phyloP scores from a whole-genome alignment of 2,329 filamentous ascomycete genomes.

The Magnaporthales sp. region DNA sequence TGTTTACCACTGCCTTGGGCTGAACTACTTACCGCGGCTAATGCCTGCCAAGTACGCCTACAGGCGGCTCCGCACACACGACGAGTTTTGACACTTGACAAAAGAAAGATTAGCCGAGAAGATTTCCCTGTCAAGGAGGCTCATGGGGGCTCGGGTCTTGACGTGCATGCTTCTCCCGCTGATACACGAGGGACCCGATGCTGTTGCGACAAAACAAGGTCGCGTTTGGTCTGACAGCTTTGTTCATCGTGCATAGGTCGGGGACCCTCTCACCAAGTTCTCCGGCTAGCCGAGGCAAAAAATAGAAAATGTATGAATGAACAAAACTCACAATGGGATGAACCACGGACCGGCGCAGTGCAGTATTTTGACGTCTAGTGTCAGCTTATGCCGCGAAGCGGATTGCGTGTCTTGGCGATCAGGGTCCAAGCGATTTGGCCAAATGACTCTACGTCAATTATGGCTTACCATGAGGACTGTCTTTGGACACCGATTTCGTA shows the following conservation, averaged over 20 bases:
- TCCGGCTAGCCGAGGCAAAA: no score
- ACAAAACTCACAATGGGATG: not conserved
- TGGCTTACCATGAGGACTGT: not conserved
- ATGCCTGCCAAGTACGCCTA: not conserved
- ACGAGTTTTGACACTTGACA: not conserved
- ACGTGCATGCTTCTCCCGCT: not conserved
- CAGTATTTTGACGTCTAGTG: not conserved
- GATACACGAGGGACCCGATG: not conserved
- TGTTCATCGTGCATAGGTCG: not conserved
- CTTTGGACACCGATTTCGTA: not conserved
- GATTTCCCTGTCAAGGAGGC: not conserved
- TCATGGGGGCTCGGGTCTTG: not conserved
- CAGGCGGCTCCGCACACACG: no score
- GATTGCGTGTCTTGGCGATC: not conserved
- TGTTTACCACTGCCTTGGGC: not conserved
- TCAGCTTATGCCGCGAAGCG: not conserved
- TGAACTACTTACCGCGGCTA: not conserved
- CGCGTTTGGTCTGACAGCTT: not conserved
- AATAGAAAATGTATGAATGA: not conserved
- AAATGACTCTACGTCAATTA: not conserved
- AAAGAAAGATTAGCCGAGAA: not conserved
- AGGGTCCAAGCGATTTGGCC: not conserved
- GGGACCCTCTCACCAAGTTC: no score
- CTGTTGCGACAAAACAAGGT: not conserved
- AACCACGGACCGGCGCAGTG: not conserved